A percentile compares a stretch with the other conserved stretches of the same genome.
Conservation (phyloP, 139 green algal species). For the Picochlorum sp. region DNA sequence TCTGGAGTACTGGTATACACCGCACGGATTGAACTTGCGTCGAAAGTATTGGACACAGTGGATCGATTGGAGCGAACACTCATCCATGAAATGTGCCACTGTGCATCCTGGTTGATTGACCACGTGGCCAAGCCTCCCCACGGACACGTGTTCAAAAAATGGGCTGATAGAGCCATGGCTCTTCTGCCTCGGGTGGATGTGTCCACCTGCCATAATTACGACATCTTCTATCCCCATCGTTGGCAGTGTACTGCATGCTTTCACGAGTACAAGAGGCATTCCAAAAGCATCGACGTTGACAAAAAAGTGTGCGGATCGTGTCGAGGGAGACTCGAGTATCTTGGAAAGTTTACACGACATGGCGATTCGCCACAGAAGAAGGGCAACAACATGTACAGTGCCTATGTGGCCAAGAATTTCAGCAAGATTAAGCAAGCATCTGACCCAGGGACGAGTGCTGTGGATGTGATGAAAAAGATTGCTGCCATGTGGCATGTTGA, state of each 20-base stretch:
- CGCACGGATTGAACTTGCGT: conserved; percentile 42
- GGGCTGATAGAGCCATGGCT: conserved; percentile 27
- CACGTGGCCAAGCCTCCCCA: conserved; percentile 50
- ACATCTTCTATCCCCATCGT: conserved; percentile 25
- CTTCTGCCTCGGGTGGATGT: conserved; percentile 35
- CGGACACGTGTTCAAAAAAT: conserved; percentile 44
- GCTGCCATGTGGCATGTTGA: conserved; percentile 15
- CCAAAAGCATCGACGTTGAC: conserved; percentile 43
- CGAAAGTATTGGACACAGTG: conserved; percentile 49
- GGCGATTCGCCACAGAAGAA: conserved; percentile 30
- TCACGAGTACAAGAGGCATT: conserved; percentile 43
- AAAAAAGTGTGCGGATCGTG: conserved; percentile 44
- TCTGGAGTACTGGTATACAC: conserved; percentile 9
- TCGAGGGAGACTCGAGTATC: conserved; percentile 23
- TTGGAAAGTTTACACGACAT: conserved; percentile 42
- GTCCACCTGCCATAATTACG: conserved; percentile 54
- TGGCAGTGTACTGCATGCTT: conserved; percentile 51
- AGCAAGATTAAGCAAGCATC: too few species aligned
- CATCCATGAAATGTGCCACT: conserved; percentile 60
- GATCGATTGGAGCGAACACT: conserved; percentile 46
- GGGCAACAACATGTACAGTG: conserved; percentile 6
- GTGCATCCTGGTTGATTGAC: conserved; percentile 49
- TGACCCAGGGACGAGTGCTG: conserved; percentile 21
- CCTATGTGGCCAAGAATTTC: conserved; percentile 34
- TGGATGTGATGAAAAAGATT: conserved; percentile 33